These are phyloP conservation scores for Calonectria crousiana DNA, from an alignment of 2,329 filamentous ascomycete genomes.

Conservation along the genomic window DNA sequence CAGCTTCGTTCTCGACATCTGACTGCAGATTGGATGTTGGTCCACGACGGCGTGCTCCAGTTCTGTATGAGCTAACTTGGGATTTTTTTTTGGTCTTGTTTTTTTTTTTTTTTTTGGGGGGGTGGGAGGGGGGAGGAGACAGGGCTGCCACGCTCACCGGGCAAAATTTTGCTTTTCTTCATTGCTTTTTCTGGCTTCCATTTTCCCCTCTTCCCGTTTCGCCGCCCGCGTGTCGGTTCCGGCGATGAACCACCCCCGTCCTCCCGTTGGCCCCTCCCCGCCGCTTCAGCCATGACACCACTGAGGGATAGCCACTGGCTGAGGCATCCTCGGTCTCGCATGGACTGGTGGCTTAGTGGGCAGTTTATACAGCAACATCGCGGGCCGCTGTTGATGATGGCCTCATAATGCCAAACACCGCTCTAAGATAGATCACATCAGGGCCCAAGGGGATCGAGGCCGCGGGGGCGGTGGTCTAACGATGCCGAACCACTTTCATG, in stretches of 20 bases:
- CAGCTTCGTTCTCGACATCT: slow-evolving; percentile 11
- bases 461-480: slow-evolving; percentile 43
- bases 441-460: slow-evolving; percentile 33
- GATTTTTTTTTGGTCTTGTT: neutral
- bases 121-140: slow-evolving; percentile 17
- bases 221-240: slow-evolving; percentile 36
- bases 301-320: slow-evolving; percentile 35
- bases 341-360: slow-evolving; percentile 43
- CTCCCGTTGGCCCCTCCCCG: slow-evolving; percentile 15
- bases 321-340: slow-evolving; percentile 26
- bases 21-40: slow-evolving; percentile 1
- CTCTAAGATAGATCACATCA: slow-evolving; percentile 40
- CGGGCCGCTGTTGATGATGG: slow-evolving; percentile 41
- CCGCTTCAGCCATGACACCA: slow-evolving; percentile 42
- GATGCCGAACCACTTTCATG: slow-evolving; percentile 37
- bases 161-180: slow-evolving; percentile 27
- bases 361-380: slow-evolving; percentile 39
- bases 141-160: slow-evolving; percentile 35
- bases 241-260: slow-evolving; percentile 30
- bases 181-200: slow-evolving; percentile 27
- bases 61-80: slow-evolving; percentile 12
- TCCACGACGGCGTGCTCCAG: slow-evolving; percentile 10
- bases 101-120: no score
- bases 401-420: slow-evolving; percentile 40
- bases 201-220: slow-evolving; percentile 29